These are phyloP conservation scores for Aspergillus melleus DNA, from an alignment of 2,329 filamentous ascomycete species.

Conservation along the genomic window DNA sequence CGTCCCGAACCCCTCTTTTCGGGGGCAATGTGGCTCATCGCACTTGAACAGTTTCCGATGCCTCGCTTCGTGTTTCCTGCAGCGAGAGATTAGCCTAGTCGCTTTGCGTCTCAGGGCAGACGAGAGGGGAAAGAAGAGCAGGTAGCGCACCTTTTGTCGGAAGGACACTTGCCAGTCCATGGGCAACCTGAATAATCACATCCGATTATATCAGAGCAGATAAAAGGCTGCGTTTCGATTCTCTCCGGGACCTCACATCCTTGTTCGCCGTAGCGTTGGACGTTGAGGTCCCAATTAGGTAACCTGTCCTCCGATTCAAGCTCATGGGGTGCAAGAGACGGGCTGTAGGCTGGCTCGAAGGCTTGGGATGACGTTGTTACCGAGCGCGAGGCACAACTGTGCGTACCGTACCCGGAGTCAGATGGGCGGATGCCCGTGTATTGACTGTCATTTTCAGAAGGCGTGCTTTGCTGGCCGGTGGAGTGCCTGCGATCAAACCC, in stretches of 20 bases:
- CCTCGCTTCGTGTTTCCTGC: slow-evolving; percentile 71
- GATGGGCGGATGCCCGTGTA: slow-evolving; percentile 29
- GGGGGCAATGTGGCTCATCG: slow-evolving; percentile 55
- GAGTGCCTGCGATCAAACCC: slow-evolving; percentile 26
- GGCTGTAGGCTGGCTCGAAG: slow-evolving; percentile 30
- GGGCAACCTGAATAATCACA: slow-evolving; percentile 32
- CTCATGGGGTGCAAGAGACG: slow-evolving; percentile 23
- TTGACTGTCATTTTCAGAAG: slow-evolving; percentile 36
- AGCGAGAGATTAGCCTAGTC: slow-evolving; percentile 8
- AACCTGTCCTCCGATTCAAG: slow-evolving; percentile 21
- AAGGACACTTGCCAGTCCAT: slow-evolving; percentile 42
- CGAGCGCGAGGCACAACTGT: slow-evolving; percentile 29
- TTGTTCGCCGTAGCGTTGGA: slow-evolving; percentile 7
- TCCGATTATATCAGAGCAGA: slow-evolving; percentile 43
- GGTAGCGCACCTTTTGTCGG: slow-evolving; percentile 39
- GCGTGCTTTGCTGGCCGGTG: slow-evolving; percentile 27
- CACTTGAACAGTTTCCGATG: slow-evolving; percentile 71
- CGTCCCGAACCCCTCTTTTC: slow-evolving; percentile 71
- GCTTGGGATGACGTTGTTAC: slow-evolving; percentile 29
- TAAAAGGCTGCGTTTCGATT: slow-evolving; percentile 54
- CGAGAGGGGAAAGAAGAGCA: too few relatives aligned
- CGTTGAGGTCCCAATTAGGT: slow-evolving; percentile 19
- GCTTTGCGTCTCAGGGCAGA: background rate
- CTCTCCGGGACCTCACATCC: slow-evolving; percentile 34
- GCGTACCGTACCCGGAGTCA: slow-evolving; percentile 40